Base-by-base conservation (phyloP, 2,329 filamentous ascomycete genomes). In the Cytospora leucostoma region DNA sequence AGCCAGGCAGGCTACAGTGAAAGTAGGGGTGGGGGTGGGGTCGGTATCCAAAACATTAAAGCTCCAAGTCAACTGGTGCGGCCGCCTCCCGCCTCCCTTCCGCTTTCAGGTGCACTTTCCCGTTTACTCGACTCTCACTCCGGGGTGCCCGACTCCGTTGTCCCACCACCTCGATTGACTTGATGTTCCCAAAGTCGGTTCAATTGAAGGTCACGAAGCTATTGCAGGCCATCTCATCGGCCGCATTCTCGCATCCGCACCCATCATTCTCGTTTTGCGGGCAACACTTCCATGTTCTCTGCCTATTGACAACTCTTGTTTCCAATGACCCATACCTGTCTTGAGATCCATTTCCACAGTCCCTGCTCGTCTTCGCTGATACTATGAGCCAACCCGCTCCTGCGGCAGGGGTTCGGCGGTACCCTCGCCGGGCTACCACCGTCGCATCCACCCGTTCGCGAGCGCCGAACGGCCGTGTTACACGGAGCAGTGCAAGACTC, bases 391-490 rank as follows among this genome's bases (percentile, higher is more conserved):
- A 63, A 62, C 19, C 62, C 53, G 59, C 15, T 35, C 37, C 52
- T 65, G 59, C 59, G 44, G 44, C 44, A 62, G 63, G 63, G 63
- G 59, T 65, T 44, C 63, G 63, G 50, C 63, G 63, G 35, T 63
- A 65, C 52, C 63, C 63, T 52, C 63, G 63, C 56, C 63, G 63
- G 56, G 57, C 40, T 51, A 55, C 63, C 56, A 52, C 52, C 32
- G 50, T 40, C n/a, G 35, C 60, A 7, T 50, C 59, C 34, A 62
- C 55, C 44, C 63, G 59, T 55, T 56, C 50, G 50, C 19, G 55
- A 27, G 56, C 53, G 56, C 63, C 63, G 63, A 62, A 27, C 32
- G 40, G 60, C 52, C 63, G 63, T 55, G 63, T 65, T 56, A 65
- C 63, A 54, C 63, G 63, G 56, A 65, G 63, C 63, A 51, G 59